Evolutionary conservation across 768 basidiomycete species (phyloP).

Genomic region (Suillus lakei): DNA sequence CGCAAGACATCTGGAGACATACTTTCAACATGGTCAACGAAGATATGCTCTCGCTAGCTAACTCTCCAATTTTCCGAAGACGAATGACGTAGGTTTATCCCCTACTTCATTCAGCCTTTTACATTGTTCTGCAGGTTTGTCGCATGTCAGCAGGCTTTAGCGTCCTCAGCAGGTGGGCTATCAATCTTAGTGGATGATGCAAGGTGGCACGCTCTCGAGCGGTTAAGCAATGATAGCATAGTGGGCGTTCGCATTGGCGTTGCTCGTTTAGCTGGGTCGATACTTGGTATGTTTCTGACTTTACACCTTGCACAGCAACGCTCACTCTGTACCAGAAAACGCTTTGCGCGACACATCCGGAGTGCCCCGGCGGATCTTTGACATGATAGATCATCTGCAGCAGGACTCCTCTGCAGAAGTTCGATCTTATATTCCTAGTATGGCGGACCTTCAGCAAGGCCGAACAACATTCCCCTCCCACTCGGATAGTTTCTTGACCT

Average conservation of each 20-base stretch:
- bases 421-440: slow-evolving; percentile 55
- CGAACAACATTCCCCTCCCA: slow-evolving; percentile 14
- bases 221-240: slow-evolving; percentile 67
- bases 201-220: slow-evolving; percentile 55
- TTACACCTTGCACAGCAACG: slow-evolving; percentile 5
- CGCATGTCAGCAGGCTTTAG: slow-evolving; percentile 70
- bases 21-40: slow-evolving; percentile 42
- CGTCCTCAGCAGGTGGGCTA: slow-evolving; percentile 37
- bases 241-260: slow-evolving; percentile 87
- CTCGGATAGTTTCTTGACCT: slow-evolving; percentile 36
- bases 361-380: slow-evolving; percentile 40
- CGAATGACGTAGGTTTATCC: slow-evolving; percentile 69
- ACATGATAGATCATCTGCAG: slow-evolving; percentile 52
- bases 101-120: slow-evolving; percentile 17
- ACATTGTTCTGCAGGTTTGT: slow-evolving; percentile 59
- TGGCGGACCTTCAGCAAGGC: slow-evolving; percentile 24
- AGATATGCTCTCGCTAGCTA: slow-evolving; percentile 50
- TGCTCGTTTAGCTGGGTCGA: slow-evolving; percentile 67
- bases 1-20: slow-evolving; percentile 31
- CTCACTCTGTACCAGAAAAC: not conserved
- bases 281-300: slow-evolving; percentile 53
- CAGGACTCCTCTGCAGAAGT: slow-evolving; percentile 66
- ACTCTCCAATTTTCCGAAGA: slow-evolving; percentile 55
- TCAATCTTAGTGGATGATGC: slow-evolving; percentile 46
- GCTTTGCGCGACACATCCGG: not conserved